Base-by-base conservation (phyloP, 2,329 filamentous ascomycete genomes). In the Diaporthe australafricana region DNA sequence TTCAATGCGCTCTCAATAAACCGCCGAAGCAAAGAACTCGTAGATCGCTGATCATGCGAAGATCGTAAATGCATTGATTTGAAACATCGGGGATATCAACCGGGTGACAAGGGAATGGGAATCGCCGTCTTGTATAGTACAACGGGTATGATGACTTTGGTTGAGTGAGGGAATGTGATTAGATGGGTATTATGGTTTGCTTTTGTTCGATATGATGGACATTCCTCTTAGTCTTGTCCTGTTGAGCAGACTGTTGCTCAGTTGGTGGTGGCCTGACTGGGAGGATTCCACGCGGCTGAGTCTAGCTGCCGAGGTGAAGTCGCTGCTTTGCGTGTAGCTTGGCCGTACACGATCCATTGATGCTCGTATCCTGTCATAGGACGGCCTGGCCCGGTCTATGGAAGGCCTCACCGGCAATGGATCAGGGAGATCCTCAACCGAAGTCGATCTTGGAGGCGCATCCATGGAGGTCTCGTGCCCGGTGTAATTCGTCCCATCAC, bases 401-500 rank as follows among this genome's bases (percentile, higher is more conserved):
- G 91, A 92, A 32, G 87, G 88, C 35, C 89, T 84, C 12, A 81
- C 80, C 53, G 79, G 60, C 25, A 77, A 74, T 50, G 75, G 73
- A 17, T 78, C 77, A 3, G 75, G 75, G 42, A 76, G 71, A 62
- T 78, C 77, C 7, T 70, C 66, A 17, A 53, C 56, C 20, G 72
- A 73, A 7, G 40, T 42, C 20, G 70, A 30, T 50, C 60, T 76
- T 77, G 69, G 75, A 73, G 81, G 79, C 63, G 84, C 80, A 72
- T 93, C 91, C 75, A 90, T 80, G 20, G 91, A 91, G 75, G 86
- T 84, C 73, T 91, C 88, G 76, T 90, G 89, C 63, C 87, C 85
- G 27, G 94, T 97, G 81, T 95, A 97, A 77, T 97, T 95, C 63
- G 96, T 98, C 73, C 94, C 96, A 81, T 98, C 95, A 83, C 95